Base-by-base conservation (phyloP, 179 eudicot genomes). In the Vitellaria paradoxa region DNA sequence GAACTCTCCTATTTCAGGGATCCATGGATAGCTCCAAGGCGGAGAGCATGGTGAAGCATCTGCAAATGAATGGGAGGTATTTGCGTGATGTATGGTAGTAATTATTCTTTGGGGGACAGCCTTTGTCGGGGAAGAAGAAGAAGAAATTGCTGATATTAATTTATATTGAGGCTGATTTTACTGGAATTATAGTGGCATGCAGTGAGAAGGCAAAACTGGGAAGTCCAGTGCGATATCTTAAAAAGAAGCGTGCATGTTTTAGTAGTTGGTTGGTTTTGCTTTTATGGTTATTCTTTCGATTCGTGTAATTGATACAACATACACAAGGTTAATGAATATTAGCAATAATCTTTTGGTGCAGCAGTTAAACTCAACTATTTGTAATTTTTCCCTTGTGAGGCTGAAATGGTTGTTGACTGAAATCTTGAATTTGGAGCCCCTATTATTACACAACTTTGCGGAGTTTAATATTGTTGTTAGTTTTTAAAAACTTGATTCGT, bases 41-140 rank as follows among this genome's bases (percentile, higher is more conserved):
- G 0, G 99, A 96, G 82, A 82, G 87, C 81, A 81, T 87, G 82
- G 97, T 96, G 87, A 96, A 96, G 88, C 91, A 90, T 75, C 82
- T 96, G 88, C 98, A 91, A 68, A 91, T 81, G 81, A 88, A 69
- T 2, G 96, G 94, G 75, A 88, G 99, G 78, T 96, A 96, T 69
- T 76, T 93, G 84, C 98, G 99, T 21, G 99, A 96, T 64, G 98
- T 93, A 45, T 96, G 99, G 99, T 96, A 70, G 40, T 53, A 67
- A 59, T 53, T 12, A 24, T 71, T 59, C 42, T 56, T 55, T 17
- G 59, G 40, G 9, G 17, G 5, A 11, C 2, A n/a, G 9, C 45
- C 37, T 57, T 18, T 26, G 14, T 7, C 9, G 37, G 37, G 15
- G 24, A 1, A 30, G 37, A 30, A 30, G 37, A 30, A 24, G 20